Base-by-base conservation (phyloP, 495 filamentous ascomycete species). In the Letharia lupina region DNA sequence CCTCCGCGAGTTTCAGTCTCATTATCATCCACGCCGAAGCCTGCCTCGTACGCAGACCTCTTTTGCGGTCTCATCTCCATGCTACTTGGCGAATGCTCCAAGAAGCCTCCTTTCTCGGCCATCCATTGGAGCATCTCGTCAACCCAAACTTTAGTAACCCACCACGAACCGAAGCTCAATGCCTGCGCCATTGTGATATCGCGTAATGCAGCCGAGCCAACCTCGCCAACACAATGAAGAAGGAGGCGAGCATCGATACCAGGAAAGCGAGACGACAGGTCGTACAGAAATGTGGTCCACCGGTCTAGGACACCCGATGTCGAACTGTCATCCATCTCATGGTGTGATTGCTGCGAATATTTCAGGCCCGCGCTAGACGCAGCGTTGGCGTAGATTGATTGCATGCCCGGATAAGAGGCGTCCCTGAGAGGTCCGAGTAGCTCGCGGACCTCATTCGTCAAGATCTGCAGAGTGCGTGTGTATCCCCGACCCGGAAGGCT, bases 61-160 rank as follows among this genome's bases (percentile, higher is more conserved):
- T 71, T 73, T 64, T 71, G 74, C 56, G 66, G 71, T 73, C 68
- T 76, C 75, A 67, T 72, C 64, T 59, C 72, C 70, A 59, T 63
- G n/a, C 75, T 76, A 57, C 74, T 75, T 5, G 81, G 78, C 15
- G 72, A 79, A 68, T 86, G 83, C 58, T 85, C 84, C 81, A 97
- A 85, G 73, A 97, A 97, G 0, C 94, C 94, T 28, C 94, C 94
- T 64, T 92, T 88, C 71, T 96, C 91, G 0, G 91, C 93, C 69
- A 95, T 81, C 84, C 94, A 98, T 47, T 87, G 77, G 70, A 92
- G 85, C 92, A 96, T 95, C 76, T 97, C 94, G 73, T 97, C 93
- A 62, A 98, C 84, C 81, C 92, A 98, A 62, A 93, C 91, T 73
- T 97, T 96, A n/a, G 91, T 92, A 63, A 96, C 89, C 91, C 94